phyloP scores from a whole-genome alignment of 768 basidiomycete genomes.

The Rhizopogon vinicolor region DNA sequence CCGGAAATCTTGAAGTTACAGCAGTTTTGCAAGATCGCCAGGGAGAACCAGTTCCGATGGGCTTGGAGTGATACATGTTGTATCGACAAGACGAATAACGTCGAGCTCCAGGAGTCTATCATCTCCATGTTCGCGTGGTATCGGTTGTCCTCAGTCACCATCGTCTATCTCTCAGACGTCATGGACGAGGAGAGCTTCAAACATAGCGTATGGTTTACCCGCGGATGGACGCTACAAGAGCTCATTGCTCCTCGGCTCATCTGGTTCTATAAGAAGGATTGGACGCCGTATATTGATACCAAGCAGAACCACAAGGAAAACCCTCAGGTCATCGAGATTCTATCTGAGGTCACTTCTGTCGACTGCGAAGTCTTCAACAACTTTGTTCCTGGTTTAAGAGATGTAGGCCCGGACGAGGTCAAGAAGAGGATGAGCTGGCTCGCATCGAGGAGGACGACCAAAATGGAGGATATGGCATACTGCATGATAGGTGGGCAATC shows the following conservation, averaged over 20 bases:
- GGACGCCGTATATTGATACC: not conserved
- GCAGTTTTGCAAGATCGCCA: conserved; percentile 17
- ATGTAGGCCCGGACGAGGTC: conserved; percentile 8
- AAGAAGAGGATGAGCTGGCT: conserved; percentile 24
- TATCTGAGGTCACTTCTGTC: conserved; percentile 11
- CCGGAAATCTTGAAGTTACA: conserved; percentile 14
- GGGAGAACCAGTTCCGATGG: conserved; percentile 7
- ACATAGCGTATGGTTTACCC: conserved; percentile 1
- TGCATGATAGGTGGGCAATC: conserved; percentile 14
- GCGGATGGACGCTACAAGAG: conserved; percentile 4
- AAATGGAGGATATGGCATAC: conserved; percentile 25
- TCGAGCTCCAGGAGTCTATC: conserved; percentile 20
- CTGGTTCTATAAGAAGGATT: conserved; percentile 1
- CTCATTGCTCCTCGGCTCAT: not conserved
- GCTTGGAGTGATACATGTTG: conserved; percentile 21
- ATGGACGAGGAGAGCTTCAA: not conserved
- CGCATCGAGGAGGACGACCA: conserved; percentile 22
- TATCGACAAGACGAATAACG: conserved; percentile 18
- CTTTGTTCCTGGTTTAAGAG: conserved; percentile 17
- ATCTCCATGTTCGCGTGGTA: conserved; percentile 25
- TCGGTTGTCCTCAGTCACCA: conserved; percentile 11
- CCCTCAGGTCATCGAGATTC: conserved; percentile 13
- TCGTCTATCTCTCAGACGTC: conserved; percentile 14
- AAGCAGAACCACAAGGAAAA: conserved; percentile 18
- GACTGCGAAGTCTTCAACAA: conserved; percentile 14